Conservation (phyloP, 768 basidiomycete genomes). For the Butyriboletus loyo region DNA sequence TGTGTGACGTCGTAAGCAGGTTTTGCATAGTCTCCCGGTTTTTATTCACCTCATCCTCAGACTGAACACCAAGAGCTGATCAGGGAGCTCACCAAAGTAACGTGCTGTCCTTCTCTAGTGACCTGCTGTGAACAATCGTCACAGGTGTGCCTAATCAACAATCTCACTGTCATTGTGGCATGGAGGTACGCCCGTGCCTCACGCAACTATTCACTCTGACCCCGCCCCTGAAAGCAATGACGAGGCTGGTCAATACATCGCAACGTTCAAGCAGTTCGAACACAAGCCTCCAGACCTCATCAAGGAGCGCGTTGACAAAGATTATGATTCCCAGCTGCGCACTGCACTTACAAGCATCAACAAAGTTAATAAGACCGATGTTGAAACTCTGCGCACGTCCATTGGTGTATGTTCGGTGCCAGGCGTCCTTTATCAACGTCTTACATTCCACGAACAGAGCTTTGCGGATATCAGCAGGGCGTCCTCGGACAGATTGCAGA, state of each 20-base stretch:
- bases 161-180: conserved; percentile 86
- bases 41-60: conserved; percentile 37
- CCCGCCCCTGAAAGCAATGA: conserved; percentile 54
- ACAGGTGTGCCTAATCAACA: conserved; percentile 85
- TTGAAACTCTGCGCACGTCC: conserved; percentile 86
- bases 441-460: conserved; percentile 51
- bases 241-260: conserved; percentile 89
- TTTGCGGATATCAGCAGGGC: conserved; percentile 79
- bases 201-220: conserved; percentile 1
- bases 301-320: conserved; percentile 91
- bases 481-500: conserved; percentile 68
- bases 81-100: conserved; percentile 86
- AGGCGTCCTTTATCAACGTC: not conserved
- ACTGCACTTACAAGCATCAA: conserved; percentile 82
- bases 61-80: conserved; percentile 90
- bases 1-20: conserved; percentile 83
- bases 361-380: conserved; percentile 97
- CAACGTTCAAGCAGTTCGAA: conserved; percentile 91
- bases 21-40: not conserved
- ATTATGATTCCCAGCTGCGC: conserved; percentile 78
- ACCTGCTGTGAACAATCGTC: not conserved
- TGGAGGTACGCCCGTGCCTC: conserved; percentile 64
- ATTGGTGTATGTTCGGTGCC: conserved; percentile 66
- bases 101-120: conserved; percentile 5
- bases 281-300: conserved; percentile 91